These are phyloP conservation scores for Taphrina confusa DNA, from an alignment of 1,139 yeast genomes.

Conservation along the genomic window DNA sequence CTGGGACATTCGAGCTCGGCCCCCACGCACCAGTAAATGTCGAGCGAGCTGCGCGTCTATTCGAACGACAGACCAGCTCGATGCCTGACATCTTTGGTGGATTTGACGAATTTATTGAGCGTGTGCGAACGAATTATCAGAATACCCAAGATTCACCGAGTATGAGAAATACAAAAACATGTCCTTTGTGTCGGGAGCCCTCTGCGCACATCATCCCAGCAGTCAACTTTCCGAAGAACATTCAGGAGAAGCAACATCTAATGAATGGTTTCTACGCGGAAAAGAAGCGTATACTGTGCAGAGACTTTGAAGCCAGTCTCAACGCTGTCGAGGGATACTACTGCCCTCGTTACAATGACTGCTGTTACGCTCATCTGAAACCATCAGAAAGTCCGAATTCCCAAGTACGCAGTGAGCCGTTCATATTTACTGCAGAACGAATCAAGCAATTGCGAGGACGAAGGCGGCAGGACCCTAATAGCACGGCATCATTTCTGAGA, in stretches of 20 bases:
- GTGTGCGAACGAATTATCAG: neutral
- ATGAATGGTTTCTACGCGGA: neutral
- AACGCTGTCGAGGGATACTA: neutral
- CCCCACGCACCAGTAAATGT: constrained; percentile 4
- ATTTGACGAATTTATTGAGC: neutral
- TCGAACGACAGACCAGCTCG: neutral
- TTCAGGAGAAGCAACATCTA: neutral
- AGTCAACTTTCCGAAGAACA: neutral
- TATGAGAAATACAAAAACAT: constrained; percentile 3
- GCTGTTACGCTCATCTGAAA: constrained; percentile 18
- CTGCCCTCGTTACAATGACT: constrained; percentile 16
- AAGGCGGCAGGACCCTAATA: neutral
- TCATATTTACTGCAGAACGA: neutral
- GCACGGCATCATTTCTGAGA: neutral
- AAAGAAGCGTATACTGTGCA: constrained; percentile 8
- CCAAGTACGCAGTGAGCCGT: neutral
- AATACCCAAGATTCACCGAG: neutral
- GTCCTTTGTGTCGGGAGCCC: constrained; percentile 17
- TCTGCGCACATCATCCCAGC: constrained; percentile 5
- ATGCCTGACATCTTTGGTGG: neutral
- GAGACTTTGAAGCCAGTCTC: constrained; percentile 15
- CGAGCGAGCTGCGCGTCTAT: constrained; percentile 5
- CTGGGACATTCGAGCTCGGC: constrained; percentile 9
- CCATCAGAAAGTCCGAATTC: constrained; percentile 1
- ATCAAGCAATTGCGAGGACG: constrained; percentile 5